These are phyloP conservation scores for Curvularia verruculosa DNA, from an alignment of 2,329 filamentous ascomycete genomes.

Conservation along the genomic window DNA sequence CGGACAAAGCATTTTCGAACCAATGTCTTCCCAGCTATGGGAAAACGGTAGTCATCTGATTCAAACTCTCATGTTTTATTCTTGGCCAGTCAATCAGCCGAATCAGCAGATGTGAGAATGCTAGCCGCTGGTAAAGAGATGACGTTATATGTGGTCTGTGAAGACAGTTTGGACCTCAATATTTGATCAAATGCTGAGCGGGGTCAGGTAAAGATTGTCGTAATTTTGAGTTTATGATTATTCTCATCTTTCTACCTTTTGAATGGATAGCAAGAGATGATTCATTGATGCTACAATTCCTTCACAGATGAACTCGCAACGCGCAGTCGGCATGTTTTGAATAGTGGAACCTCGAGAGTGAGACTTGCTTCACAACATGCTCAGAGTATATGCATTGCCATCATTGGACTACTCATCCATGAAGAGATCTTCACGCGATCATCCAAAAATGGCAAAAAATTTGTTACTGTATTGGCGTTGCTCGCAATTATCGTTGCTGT, in stretches of 20 bases:
- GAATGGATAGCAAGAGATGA: neutral
- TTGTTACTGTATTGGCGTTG: conserved; percentile 6
- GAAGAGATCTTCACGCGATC: conserved; percentile 11
- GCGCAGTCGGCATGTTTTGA: conserved; percentile 2
- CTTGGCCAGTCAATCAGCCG: neutral
- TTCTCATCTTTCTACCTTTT: neutral
- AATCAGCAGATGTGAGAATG: conserved; percentile 5
- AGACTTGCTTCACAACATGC: conserved; percentile 1
- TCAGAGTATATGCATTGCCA: neutral
- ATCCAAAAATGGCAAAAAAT: conserved; percentile 13
- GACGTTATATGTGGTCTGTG: conserved; percentile 6
- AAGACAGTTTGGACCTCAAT: conserved; percentile 10
- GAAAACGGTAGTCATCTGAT: neutral
- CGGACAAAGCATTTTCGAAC: neutral
- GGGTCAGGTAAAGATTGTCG: neutral
- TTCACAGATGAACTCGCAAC: conserved; percentile 12
- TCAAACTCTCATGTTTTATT: neutral
- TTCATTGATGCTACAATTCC: neutral
- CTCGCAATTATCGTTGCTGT: neutral
- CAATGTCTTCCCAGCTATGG: neutral
- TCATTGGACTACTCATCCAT: conserved; percentile 11
- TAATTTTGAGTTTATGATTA: neutral
- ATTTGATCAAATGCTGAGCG: conserved; percentile 14
- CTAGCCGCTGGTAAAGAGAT: conserved; percentile 1
- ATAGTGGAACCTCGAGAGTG: neutral